Evolutionary conservation across 2,329 filamentous ascomycete species (phyloP), one percentile per base, ranked within the genome.

Genomic region (Aphanoascus verrucosus): DNA sequence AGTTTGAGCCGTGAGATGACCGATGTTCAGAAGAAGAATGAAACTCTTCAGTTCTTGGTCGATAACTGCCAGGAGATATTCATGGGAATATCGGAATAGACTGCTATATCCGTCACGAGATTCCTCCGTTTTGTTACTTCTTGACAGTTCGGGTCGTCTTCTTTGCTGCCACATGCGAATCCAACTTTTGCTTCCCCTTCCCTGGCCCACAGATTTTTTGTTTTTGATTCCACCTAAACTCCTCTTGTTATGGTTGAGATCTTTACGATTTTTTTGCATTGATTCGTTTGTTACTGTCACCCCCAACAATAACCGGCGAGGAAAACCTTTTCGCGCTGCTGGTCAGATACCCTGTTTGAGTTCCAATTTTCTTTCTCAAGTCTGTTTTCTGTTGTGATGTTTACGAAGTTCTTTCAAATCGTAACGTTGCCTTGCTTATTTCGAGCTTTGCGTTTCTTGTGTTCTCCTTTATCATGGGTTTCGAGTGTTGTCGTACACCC

Each of bases 1-100:
- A 91, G 85, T 63, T 80, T 97, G 57, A 88, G 94, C 68, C 83
- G 89, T 57, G 93, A 98, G 69, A 94, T 98, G 83, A 91, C 84
- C 31, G 93, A 98, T 67, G 94, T 95, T 77, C 86, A 93, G 66
- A 80, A 84, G 61, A 96, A 97, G 78, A 94, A 95, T 62, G 78
- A 85, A 59, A 88, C 88, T 5, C 84, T 97, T 60, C 90, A 95
- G 72, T 94, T 93, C 63, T 77, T 98, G 65, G 85, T 97, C 59
- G 91, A 97, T 67, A 86, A 95, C 68, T 89, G 86, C 66, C 80
- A 88, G 63, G 80, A 78, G 61, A 86, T 96, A 56, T 97, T 96
- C 67, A 68, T 70, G 66, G 67, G 66, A 42, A 66, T 70, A 62
- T 63, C 69, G 56, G 59, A 57, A 41, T 65, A 60, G 49, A 12